Percentiles rank a stretch among this genome's conserved stretches.
Evolutionary conservation across 129 eudicot species (phyloP).

Genomic region (Deinandra increscens): DNA sequence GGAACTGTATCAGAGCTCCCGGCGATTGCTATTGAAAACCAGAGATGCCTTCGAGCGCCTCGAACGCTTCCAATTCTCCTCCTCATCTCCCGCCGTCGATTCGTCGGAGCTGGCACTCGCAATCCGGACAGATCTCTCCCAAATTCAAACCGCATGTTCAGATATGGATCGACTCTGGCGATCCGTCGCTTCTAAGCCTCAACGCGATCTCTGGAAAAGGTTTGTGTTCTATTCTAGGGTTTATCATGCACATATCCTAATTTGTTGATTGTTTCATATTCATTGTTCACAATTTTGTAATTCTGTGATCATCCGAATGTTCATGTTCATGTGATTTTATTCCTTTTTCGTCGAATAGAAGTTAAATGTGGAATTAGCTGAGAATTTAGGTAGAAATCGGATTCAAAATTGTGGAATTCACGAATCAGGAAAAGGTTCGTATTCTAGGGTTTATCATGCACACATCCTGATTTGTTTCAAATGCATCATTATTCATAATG

Average conservation of each 20-base stretch:
- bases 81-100: slow-evolving; percentile 30
- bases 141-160: slow-evolving; percentile 64
- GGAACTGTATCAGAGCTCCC: slow-evolving; percentile 67
- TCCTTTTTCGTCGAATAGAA: no score
- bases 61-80: slow-evolving; percentile 47
- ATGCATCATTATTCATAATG: background rate
- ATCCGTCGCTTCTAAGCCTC: slow-evolving; percentile 77
- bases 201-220: slow-evolving; percentile 95
- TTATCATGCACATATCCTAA: no score
- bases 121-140: slow-evolving; percentile 53
- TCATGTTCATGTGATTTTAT: background rate
- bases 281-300: background rate
- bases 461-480: background rate
- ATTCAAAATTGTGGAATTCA: background rate
- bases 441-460: no score
- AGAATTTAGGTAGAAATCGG: background rate
- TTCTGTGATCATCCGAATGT: background rate
- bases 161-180: slow-evolving; percentile 90
- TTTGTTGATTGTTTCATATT: background rate
- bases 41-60: slow-evolving; percentile 75
- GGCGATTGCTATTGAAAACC: slow-evolving; percentile 54
- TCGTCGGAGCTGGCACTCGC: slow-evolving; percentile 44
- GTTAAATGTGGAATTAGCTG: no score
- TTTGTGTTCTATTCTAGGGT: no score
- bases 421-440: slow-evolving; percentile 20